These are phyloP conservation scores for Kodamaea sp. DNA, from an alignment of 1,139 yeast species.

Conservation along the genomic window DNA sequence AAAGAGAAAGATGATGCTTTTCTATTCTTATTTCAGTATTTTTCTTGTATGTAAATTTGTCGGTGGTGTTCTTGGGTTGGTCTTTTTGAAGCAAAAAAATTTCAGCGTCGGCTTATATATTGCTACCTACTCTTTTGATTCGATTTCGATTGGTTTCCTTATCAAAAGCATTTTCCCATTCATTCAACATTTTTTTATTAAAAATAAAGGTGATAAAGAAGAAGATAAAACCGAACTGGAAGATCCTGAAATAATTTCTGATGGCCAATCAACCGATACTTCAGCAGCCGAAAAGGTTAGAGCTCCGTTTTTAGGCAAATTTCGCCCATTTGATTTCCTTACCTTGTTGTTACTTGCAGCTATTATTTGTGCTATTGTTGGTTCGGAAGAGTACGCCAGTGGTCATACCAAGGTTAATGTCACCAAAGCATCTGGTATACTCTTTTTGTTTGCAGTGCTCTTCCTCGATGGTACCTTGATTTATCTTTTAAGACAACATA, in stretches of 20 bases:
- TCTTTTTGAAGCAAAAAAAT: conserved; percentile 8
- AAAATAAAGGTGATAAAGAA: no score
- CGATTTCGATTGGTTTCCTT: conserved; percentile 17
- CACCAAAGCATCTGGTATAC: conserved; percentile 14
- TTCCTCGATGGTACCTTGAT: conserved; percentile 5
- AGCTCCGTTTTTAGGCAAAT: conserved; percentile 1
- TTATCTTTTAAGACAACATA: conserved; percentile 2
- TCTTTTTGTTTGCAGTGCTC: conserved; percentile 13
- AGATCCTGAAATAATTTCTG: no score
- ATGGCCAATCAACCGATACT: not conserved
- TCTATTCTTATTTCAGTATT: conserved; percentile 5
- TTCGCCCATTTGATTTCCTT: conserved; percentile 15
- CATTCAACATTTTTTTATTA: conserved; percentile 8
- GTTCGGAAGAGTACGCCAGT: conserved; percentile 7
- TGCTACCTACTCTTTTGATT: conserved; percentile 19
- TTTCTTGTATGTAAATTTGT: conserved; percentile 17
- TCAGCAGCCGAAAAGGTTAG: conserved; percentile 2
- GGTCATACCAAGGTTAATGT: conserved; percentile 1
- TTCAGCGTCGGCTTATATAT: conserved; percentile 12
- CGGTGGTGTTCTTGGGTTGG: conserved; percentile 18
- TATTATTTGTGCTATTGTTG: conserved; percentile 15
- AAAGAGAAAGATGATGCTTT: conserved; percentile 3
- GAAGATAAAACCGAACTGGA: no score
- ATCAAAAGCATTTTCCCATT: conserved; percentile 15
- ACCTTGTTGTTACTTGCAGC: conserved; percentile 16